These are phyloP conservation scores for Pseudozyma pruni DNA, from an alignment of 1,284 basidiomycete species.

Conservation along the genomic window DNA sequence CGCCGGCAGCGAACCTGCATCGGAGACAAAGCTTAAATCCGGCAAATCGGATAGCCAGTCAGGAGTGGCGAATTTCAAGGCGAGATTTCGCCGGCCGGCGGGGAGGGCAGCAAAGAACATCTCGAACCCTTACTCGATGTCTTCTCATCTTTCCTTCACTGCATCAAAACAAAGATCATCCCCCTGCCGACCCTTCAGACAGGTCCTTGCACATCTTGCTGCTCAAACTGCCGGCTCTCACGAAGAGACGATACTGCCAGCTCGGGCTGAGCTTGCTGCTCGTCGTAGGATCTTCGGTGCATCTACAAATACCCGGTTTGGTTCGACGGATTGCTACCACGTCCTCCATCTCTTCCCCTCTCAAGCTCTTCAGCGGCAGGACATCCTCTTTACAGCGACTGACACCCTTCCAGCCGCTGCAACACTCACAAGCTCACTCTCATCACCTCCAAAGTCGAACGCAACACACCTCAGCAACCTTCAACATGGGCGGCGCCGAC, in stretches of 20 bases:
- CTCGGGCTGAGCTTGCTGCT: slow-evolving; percentile 16
- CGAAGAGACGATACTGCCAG: slow-evolving; percentile 2
- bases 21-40: slow-evolving; percentile 2
- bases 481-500: slow-evolving; percentile 25
- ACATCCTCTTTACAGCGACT: too few relatives aligned
- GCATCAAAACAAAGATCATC: background rate
- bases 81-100: background rate
- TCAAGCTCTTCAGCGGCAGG: background rate
- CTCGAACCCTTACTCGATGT: background rate
- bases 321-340: slow-evolving; percentile 7
- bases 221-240: slow-evolving; percentile 9
- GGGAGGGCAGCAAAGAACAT: background rate
- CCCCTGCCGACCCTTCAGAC: too few relatives aligned
- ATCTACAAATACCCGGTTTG: background rate
- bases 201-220: too few relatives aligned
- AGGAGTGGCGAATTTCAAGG: background rate
- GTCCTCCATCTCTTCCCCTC: background rate
- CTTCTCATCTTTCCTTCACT: background rate
- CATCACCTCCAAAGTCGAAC: background rate
- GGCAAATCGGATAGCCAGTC: background rate
- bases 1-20: background rate
- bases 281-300: background rate
- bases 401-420: too few relatives aligned
- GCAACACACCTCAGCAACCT: background rate
- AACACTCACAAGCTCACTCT: background rate